Percentiles rank a stretch among this genome's conserved stretches.
Conservation (phyloP, 2,329 filamentous ascomycete genomes). For the Lomentospora prolificans region DNA sequence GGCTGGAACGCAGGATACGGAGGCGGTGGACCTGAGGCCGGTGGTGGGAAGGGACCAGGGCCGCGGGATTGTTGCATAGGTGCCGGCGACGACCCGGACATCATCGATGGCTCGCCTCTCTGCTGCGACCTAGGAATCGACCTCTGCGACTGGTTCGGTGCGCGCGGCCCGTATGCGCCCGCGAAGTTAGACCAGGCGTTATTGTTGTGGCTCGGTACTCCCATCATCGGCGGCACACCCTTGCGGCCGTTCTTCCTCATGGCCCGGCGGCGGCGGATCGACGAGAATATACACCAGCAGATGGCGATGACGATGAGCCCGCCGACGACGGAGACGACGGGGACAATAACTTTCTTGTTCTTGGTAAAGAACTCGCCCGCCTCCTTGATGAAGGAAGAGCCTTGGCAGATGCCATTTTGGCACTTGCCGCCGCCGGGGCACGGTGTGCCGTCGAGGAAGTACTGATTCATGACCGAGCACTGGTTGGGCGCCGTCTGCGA, state of each 20-base stretch:
- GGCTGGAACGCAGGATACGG: constrained; percentile 6
- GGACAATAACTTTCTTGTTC: constrained; percentile 76
- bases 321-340: constrained; percentile 62
- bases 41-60: not conserved
- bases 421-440: constrained; percentile 77
- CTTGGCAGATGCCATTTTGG: constrained; percentile 66
- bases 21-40: not conserved
- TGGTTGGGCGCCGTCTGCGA: constrained; percentile 54
- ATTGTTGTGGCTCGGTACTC: not conserved
- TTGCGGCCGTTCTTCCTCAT: constrained; percentile 12
- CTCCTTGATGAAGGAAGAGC: constrained; percentile 58
- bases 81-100: not conserved
- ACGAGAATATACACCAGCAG: constrained; percentile 53
- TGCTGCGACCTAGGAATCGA: not conserved
- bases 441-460: constrained; percentile 84
- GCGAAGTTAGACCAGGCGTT: not conserved
- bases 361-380: constrained; percentile 65
- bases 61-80: not conserved
- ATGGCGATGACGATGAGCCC: constrained; percentile 61
- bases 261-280: constrained; percentile 19
- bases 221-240: not conserved
- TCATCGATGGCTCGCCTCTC: not conserved
- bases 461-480: constrained; percentile 74
- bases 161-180: not conserved
- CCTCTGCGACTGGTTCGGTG: not conserved